Evolutionary conservation across 1,284 basidiomycete species (phyloP).

Genomic region (Omphalotus olearius): DNA sequence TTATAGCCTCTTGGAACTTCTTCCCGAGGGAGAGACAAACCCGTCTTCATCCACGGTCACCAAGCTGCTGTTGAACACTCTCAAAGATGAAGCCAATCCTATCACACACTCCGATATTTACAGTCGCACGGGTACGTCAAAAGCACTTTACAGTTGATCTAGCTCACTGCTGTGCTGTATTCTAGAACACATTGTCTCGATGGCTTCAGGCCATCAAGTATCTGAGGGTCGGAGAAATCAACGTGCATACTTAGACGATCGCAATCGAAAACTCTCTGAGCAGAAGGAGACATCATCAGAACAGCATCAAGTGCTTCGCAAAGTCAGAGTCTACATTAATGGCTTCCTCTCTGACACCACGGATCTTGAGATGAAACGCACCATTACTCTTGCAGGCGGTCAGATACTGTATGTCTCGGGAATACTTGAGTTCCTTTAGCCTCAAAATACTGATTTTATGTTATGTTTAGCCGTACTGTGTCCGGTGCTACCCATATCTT

Average conservation of each 20-base stretch:
- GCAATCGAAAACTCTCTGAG: slow-evolving; percentile 45
- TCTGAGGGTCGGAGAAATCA: slow-evolving; percentile 44
- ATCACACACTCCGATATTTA: slow-evolving; percentile 67
- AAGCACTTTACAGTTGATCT: slow-evolving; percentile 1
- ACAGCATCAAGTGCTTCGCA: slow-evolving; percentile 34
- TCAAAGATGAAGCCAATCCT: slow-evolving; percentile 59
- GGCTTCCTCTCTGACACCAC: slow-evolving; percentile 66
- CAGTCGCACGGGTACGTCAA: slow-evolving; percentile 48
- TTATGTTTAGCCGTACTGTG: slow-evolving; percentile 37
- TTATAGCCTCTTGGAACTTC: slow-evolving; percentile 19
- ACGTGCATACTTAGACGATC: slow-evolving; percentile 36
- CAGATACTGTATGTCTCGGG: slow-evolving; percentile 37
- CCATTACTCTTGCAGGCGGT: slow-evolving; percentile 57
- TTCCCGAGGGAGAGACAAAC: slow-evolving; percentile 30
- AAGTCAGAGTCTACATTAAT: slow-evolving; percentile 55
- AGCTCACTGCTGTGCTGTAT: slow-evolving; percentile 6
- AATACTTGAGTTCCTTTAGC: background rate
- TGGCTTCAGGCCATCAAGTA: slow-evolving; percentile 65
- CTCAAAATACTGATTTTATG: slow-evolving; percentile 2
- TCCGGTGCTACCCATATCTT: slow-evolving; percentile 68
- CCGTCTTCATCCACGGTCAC: slow-evolving; percentile 44
- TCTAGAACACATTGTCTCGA: slow-evolving; percentile 54
- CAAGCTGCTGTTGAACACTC: slow-evolving; percentile 51
- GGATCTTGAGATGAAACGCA: slow-evolving; percentile 68
- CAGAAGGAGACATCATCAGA: slow-evolving; percentile 31